These are phyloP conservation scores for Lasiodiplodia sp. DNA, from an alignment of 2,329 filamentous ascomycete species.

Conservation along the genomic window DNA sequence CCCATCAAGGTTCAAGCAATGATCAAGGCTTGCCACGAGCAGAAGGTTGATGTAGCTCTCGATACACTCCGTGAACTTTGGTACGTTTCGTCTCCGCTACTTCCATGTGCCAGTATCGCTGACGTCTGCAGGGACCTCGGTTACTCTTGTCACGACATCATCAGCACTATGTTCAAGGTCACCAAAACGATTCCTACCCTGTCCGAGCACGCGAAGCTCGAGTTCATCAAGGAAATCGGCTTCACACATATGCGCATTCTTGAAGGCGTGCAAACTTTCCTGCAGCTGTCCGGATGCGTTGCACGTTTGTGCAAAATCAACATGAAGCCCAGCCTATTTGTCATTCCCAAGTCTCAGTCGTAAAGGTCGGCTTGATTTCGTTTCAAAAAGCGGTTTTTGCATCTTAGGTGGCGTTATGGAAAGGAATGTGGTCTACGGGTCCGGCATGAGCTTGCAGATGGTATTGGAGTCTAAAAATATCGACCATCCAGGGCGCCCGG, in stretches of 20 bases:
- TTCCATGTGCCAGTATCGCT: background rate
- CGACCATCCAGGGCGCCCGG: slow-evolving; percentile 16
- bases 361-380: background rate
- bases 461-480: slow-evolving; percentile 7
- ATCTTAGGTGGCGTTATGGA: slow-evolving; percentile 26
- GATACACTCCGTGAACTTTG: slow-evolving; percentile 89
- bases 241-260: slow-evolving; percentile 99
- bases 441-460: background rate
- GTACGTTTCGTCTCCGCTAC: slow-evolving; percentile 52
- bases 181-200: slow-evolving; percentile 94
- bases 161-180: slow-evolving; percentile 98
- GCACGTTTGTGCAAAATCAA: slow-evolving; percentile 92
- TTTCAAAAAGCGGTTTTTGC: slow-evolving; percentile 19
- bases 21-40: slow-evolving; percentile 96
- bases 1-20: slow-evolving; percentile 98
- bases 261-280: slow-evolving; percentile 93
- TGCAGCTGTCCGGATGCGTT: slow-evolving; percentile 92
- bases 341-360: slow-evolving; percentile 43
- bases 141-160: slow-evolving; percentile 98
- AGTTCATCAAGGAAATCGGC: slow-evolving; percentile 98
- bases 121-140: slow-evolving; percentile 69
- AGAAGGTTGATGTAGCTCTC: slow-evolving; percentile 85
- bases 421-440: background rate
- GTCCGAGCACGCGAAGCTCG: slow-evolving; percentile 92
- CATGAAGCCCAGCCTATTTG: slow-evolving; percentile 89